Evolutionary conservation across 2,329 filamentous ascomycete species (phyloP).

Genomic region (Orbilia brochopaga): DNA sequence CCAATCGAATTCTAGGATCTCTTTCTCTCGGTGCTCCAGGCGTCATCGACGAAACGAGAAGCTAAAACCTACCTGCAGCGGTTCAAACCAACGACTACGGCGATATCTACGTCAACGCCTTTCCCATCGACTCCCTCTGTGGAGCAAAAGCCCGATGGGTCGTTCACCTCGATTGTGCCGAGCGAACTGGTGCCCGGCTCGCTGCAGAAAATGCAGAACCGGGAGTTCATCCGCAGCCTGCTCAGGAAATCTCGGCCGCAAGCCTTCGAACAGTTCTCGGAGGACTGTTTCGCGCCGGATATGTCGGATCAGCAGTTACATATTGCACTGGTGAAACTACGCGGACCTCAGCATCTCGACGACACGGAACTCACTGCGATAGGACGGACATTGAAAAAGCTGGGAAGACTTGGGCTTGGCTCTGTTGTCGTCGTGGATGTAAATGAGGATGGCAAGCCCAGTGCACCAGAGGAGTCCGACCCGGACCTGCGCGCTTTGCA

Average conservation of each 20-base stretch:
- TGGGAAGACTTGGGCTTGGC: conserved; percentile 78
- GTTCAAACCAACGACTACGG: conserved; percentile 71
- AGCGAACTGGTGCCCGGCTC: conserved; percentile 66
- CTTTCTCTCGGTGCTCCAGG: conserved; percentile 82
- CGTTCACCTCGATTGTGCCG: conserved; percentile 65
- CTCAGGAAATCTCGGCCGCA: conserved; percentile 55
- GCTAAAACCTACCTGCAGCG: conserved; percentile 89
- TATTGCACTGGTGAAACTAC: conserved; percentile 84
- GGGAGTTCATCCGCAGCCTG: conserved; percentile 65
- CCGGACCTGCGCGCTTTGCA: conserved; percentile 20
- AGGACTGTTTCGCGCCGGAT: conserved; percentile 52
- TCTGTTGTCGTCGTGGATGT: conserved; percentile 81
- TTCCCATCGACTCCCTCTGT: conserved; percentile 53
- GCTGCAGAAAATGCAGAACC: conserved; percentile 67
- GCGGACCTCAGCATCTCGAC: conserved; percentile 66
- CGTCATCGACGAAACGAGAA: conserved; percentile 89
- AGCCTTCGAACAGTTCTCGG: conserved; percentile 56
- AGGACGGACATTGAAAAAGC: conserved; percentile 80
- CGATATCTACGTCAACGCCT: neutral
- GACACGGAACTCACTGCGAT: conserved; percentile 74
- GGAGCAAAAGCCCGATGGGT: conserved; percentile 56
- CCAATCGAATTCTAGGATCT: conserved; percentile 68
- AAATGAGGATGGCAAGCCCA: conserved; percentile 58
- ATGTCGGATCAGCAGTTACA: conserved; percentile 63
- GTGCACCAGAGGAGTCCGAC: conserved; percentile 37